These are phyloP conservation scores for Pythium coloratum DNA, from an alignment of 352 stramenopile species.

Conservation along the genomic window DNA sequence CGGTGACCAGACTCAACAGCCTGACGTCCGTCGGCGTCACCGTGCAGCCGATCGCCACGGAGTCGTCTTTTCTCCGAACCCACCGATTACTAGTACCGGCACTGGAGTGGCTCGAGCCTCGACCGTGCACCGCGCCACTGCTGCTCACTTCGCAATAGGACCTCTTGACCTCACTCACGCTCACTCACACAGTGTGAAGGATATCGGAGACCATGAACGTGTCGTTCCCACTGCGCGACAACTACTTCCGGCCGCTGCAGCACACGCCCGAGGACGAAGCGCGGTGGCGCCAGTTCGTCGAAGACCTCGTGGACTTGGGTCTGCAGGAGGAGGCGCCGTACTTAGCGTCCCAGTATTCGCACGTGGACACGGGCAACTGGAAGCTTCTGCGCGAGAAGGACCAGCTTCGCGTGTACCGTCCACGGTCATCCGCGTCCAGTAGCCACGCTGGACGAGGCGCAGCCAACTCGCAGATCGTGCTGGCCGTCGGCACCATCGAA, in stretches of 20 bases:
- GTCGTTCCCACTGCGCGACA: slow-evolving; percentile 26
- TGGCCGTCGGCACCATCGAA: slow-evolving; percentile 28
- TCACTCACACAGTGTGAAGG: not conserved
- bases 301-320: slow-evolving; percentile 15
- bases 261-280: slow-evolving; percentile 15
- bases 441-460: not conserved
- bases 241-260: slow-evolving; percentile 25
- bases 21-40: too few relatives aligned
- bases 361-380: slow-evolving; percentile 14
- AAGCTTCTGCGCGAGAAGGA: slow-evolving; percentile 26
- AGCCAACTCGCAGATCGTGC: slow-evolving; percentile 8
- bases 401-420: slow-evolving; percentile 26
- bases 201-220: slow-evolving; percentile 21
- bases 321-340: slow-evolving; percentile 20
- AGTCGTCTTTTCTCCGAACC: not conserved
- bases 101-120: too few relatives aligned
- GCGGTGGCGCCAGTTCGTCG: slow-evolving; percentile 18
- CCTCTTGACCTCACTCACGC: not conserved
- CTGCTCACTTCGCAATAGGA: not conserved
- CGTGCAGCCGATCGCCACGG: too few relatives aligned
- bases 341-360: slow-evolving; percentile 1
- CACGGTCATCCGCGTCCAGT: slow-evolving; percentile 5
- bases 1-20: too few relatives aligned
- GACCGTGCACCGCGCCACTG: not conserved
- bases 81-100: too few relatives aligned